Evolutionary conservation across 2,329 filamentous ascomycete genomes (phyloP).

Genomic region (Stagonosporopsis tanaceti): DNA sequence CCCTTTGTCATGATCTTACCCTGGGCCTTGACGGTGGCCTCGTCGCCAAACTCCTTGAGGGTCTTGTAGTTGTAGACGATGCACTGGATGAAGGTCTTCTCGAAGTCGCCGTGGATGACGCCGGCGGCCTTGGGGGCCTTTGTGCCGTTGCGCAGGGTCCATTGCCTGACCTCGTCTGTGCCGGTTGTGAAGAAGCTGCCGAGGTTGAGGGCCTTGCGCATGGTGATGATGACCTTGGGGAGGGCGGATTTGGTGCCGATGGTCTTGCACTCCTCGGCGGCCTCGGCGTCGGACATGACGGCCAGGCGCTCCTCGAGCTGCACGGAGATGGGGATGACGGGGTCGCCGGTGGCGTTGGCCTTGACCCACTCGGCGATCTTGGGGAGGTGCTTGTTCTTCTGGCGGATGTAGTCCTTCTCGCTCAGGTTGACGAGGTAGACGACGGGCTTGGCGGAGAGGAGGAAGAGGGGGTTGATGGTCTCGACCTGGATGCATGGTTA

Average conservation of each 20-base stretch:
- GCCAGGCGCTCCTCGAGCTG: conserved; percentile 92
- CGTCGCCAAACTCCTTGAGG: conserved; percentile 87
- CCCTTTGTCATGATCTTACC: conserved; percentile 99
- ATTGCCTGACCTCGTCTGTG: conserved; percentile 95
- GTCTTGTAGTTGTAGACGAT: conserved; percentile 89
- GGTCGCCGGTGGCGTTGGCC: conserved; percentile 83
- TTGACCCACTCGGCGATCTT: conserved; percentile 97
- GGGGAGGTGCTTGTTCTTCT: conserved; percentile 99
- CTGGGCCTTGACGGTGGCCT: conserved; percentile 86
- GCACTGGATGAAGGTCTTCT: conserved; percentile 99
- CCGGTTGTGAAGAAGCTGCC: conserved; percentile 98
- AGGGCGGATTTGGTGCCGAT: conserved; percentile 86
- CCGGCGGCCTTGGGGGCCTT: conserved; percentile 98
- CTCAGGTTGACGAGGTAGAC: conserved; percentile 97
- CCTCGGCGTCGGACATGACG: conserved; percentile 78
- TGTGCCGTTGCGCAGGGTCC: conserved; percentile 94
- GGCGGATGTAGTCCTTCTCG: conserved; percentile 94
- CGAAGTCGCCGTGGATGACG: conserved; percentile 98
- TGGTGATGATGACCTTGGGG: conserved; percentile 89
- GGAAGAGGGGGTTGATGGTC: conserved; percentile 94
- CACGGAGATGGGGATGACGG: conserved; percentile 92
- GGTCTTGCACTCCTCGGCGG: conserved; percentile 85
- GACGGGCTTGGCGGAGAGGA: conserved; percentile 94
- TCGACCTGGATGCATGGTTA: conserved; percentile 73
- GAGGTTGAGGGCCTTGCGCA: conserved; percentile 90